Evolutionary conservation across 2,329 filamentous ascomycete species (phyloP).

Genomic region (Sporothrix pseudoabietina): DNA sequence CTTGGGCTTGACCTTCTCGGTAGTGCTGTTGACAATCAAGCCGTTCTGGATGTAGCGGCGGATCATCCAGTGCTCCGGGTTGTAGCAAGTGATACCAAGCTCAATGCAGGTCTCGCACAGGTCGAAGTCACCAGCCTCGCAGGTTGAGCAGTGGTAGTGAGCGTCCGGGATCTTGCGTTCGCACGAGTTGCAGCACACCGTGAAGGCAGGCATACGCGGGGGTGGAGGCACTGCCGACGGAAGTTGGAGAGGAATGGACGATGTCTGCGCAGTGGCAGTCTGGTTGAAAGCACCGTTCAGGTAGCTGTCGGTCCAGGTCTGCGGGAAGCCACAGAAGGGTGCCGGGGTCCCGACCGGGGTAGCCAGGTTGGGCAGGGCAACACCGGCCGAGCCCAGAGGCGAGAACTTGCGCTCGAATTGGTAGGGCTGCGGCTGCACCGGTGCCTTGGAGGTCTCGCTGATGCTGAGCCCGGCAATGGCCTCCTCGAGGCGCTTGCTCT

Average conservation of each 20-base stretch:
- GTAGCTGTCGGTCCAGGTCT: not conserved
- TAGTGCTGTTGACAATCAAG: conserved; percentile 79
- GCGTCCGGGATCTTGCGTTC: conserved; percentile 73
- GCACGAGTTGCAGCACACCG: conserved; percentile 93
- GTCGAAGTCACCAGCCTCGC: conserved; percentile 92
- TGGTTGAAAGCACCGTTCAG: not conserved
- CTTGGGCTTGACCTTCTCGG: conserved; percentile 75
- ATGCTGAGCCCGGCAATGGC: not conserved
- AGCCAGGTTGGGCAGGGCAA: not conserved
- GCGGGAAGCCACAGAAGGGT: not conserved
- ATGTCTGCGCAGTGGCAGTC: not conserved
- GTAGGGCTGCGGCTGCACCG: too few species aligned
- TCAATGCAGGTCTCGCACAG: conserved; percentile 81
- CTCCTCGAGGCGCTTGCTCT: conserved; percentile 27
- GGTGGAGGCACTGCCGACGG: not conserved
- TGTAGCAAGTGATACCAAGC: conserved; percentile 73
- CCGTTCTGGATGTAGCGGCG: conserved; percentile 83
- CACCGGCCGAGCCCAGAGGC: not conserved
- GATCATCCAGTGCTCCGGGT: conserved; percentile 86
- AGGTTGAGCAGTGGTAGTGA: conserved; percentile 94
- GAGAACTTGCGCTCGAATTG: not conserved
- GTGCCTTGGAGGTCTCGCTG: not conserved
- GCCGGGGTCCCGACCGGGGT: too few species aligned
- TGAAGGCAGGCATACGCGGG: conserved; percentile 53
- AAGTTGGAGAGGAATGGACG: not conserved